These are phyloP conservation scores for Exophiala xenobiotica DNA, from an alignment of 2,329 filamentous ascomycete genomes.

Conservation along the genomic window DNA sequence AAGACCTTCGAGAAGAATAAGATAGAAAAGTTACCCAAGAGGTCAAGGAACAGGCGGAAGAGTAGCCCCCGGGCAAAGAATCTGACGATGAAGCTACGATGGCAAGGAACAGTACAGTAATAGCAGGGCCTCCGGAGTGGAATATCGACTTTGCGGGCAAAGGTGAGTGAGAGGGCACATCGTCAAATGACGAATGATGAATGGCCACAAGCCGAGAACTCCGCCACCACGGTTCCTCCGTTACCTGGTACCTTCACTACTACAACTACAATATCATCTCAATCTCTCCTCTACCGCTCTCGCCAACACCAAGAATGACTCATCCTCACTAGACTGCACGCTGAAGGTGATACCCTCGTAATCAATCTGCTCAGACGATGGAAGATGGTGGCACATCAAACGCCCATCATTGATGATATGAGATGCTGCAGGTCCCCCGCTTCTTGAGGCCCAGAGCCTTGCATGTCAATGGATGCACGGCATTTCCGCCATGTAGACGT, in stretches of 20 bases:
- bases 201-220: background rate
- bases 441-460: slow-evolving; percentile 15
- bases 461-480: slow-evolving; percentile 1
- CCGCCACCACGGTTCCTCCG: background rate
- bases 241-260: too few species aligned
- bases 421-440: slow-evolving; percentile 23
- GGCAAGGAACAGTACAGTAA: background rate
- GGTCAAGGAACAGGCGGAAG: background rate
- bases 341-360: background rate
- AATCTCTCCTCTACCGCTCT: background rate
- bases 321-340: background rate
- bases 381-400: slow-evolving; percentile 4
- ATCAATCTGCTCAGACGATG: slow-evolving; percentile 3
- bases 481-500: slow-evolving; percentile 6
- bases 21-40: too few species aligned
- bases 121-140: background rate
- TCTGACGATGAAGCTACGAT: background rate
- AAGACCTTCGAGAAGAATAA: background rate
- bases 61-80: background rate
- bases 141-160: background rate
- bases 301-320: slow-evolving; percentile 1
- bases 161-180: background rate
- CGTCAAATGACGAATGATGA: background rate
- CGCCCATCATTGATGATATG: slow-evolving; percentile 19
- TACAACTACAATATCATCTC: background rate